Conservation (phyloP, 1,284 basidiomycete genomes). For the Boletus smithii region DNA sequence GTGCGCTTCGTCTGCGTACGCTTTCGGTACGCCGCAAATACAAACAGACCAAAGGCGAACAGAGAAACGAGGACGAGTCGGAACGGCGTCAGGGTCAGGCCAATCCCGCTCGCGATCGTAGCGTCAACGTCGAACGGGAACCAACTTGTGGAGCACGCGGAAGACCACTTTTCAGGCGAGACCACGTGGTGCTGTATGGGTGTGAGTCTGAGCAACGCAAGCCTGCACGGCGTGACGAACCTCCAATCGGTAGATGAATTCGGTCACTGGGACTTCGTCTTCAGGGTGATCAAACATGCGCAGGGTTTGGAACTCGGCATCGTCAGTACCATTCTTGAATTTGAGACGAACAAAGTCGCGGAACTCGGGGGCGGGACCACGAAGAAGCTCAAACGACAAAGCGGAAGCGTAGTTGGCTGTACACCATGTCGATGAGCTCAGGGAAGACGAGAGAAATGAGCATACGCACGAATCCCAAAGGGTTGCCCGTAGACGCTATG, state of each 20-base stretch:
- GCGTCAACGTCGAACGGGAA: constrained; percentile 33
- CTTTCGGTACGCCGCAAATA: constrained; percentile 16
- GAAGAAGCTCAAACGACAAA: constrained; percentile 73
- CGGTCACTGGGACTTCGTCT: constrained; percentile 61
- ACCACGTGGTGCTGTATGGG: constrained; percentile 54
- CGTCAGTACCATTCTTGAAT: constrained; percentile 78
- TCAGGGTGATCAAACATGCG: constrained; percentile 65
- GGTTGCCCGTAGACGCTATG: constrained; percentile 50
- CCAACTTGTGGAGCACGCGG: constrained; percentile 46
- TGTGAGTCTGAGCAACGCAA: not conserved
- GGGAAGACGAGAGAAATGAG: not conserved
- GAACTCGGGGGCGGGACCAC: constrained; percentile 65
- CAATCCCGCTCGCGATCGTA: constrained; percentile 23
- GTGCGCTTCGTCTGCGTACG: constrained; percentile 7
- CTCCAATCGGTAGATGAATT: constrained; percentile 75
- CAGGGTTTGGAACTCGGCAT: constrained; percentile 50
- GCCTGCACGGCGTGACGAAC: constrained; percentile 34
- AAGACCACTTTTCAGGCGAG: constrained; percentile 61
- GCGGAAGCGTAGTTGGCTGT: constrained; percentile 77
- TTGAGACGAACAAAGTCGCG: constrained; percentile 77
- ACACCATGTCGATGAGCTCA: not conserved
- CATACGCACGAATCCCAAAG: constrained; percentile 57
- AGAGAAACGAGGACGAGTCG: constrained; percentile 40
- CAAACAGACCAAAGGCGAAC: constrained; percentile 41
- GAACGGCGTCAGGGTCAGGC: constrained; percentile 27